Evolutionary conservation across 1,284 basidiomycete genomes (phyloP), one percentile per base, ranked within the genome.

Genomic region (Ceratobasidium sp.): DNA sequence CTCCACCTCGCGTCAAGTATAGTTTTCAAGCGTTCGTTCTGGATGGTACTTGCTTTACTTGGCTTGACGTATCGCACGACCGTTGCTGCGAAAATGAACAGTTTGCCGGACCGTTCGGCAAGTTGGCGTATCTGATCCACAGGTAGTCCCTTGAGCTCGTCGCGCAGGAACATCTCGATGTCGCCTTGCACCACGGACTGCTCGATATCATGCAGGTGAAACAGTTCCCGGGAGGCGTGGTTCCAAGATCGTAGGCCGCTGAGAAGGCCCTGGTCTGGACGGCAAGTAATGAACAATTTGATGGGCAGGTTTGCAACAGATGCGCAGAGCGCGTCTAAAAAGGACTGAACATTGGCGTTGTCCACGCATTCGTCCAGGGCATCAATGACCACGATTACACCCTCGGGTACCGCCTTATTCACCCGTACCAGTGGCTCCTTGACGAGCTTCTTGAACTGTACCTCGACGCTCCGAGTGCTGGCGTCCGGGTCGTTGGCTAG

Each of bases 21-120:
- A 8, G 46, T n/a, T 2, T 59, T 35, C 5, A 77, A 62, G 12
- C 77, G 68, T 18, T 41, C 20, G 8, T 60, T 20, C n/a, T 33
- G 64, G 16, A 75, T 41, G 3, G n/a, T 48, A 12, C 23, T 20
- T 33, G 16, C n/a, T 7, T 16, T 30, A 14, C 38, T 33, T 12
- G 59, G 41, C 10, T 12, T 33, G 30, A 78, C 38, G 38, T 38
- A 38, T 38, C 38, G 38, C 8, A 38, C 38, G 8, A 8, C 38
- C 38, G 38, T 38, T 52, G 78, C 76, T n/a, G 78, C 78, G 35
- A 66, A 67, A 54, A 79, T 78, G 77, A 79, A 79, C 20, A 79
- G 52, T 2, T 30, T 59, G n/a, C 60, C 76, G 1, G 78, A 50
- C 20, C 69, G 30, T 18, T 74, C 66, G 6, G 69, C 68, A 3